Evolutionary conservation across 305 asterid genomes (phyloP), one percentile per base, ranked within the genome.

Genomic region (Fraxinus nigra): DNA sequence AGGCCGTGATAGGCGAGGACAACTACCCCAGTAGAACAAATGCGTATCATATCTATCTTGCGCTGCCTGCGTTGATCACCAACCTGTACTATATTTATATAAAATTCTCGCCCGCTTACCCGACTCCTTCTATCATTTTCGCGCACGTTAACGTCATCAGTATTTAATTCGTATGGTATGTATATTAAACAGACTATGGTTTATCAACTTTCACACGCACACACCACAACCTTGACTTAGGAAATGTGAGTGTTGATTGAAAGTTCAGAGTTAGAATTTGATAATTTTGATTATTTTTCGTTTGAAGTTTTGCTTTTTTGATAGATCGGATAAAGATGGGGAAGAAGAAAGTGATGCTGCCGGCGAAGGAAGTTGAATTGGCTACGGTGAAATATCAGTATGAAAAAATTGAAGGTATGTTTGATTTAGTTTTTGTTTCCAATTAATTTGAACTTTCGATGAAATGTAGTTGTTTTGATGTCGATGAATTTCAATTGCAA

Each of bases 291-390:
- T 13, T 11, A 13, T 4, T 26, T 13, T 13, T 70, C 11, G 40
- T 70, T 32, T 14, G 75, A 70, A 33, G 16, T 59, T 79, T 43
- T 63, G 76, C 1, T n/a, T 3, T 22, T 69, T 78, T 61, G 56
- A 9, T 67, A 65, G 87, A 82, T 65, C 72, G 79, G 75, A 78
- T 22, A 37, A 10, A 85, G 79, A 95, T 93, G 97, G 97, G 83
- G 92, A 90, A 89, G 88, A 93, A 92, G 92, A 85, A 84, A 63
- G 92, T 93, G 87, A 92, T 93, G 97, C 80, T 89, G 84, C 96
- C 96, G 86, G 95, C 93, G 43, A 77, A 79, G 82, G 92, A 92
- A 83, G 97, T 95, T 88, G 97, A 93, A 88, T 82, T 92, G 82
- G 83, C 89, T 34, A 82, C 94, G 69, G 94, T 84, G 82, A 91